A percentile compares a stretch with the other conserved stretches of the same genome.
Conservation (phyloP, 2,329 filamentous ascomycete species). For the Aspergillus calidoustus region DNA sequence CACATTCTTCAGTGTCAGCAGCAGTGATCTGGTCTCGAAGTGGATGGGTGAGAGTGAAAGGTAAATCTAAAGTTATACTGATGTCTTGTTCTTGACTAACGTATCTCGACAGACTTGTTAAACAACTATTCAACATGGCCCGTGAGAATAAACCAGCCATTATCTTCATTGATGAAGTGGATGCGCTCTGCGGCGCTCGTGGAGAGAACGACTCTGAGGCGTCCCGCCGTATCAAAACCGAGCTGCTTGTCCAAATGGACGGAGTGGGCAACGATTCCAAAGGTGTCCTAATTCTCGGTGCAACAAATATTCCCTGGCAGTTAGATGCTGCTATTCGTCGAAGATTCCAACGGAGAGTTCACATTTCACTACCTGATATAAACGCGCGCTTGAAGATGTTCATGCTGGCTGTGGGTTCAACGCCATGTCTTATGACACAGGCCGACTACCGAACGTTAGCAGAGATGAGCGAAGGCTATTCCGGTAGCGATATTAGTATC, state of each 20-base stretch:
- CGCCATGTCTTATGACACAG: constrained; percentile 79
- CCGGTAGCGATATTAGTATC: constrained; percentile 93
- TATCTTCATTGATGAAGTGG: constrained; percentile 98
- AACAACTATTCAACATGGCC: constrained; percentile 96
- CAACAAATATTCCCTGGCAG: constrained; percentile 99
- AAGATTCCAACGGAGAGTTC: constrained; percentile 93
- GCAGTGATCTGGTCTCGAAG: constrained; percentile 95
- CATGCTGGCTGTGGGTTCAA: constrained; percentile 89
- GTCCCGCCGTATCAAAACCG: constrained; percentile 95
- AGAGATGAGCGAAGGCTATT: constrained; percentile 87
- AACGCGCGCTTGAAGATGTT: constrained; percentile 93
- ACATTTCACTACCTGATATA: constrained; percentile 88
- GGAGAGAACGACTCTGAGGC: constrained; percentile 97
- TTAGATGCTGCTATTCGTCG: constrained; percentile 93
- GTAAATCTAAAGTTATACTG: constrained; percentile 53
- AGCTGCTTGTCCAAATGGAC: constrained; percentile 98
- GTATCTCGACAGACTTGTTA: constrained; percentile 71
- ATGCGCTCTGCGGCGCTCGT: constrained; percentile 91
- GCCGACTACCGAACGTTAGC: constrained; percentile 81
- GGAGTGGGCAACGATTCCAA: constrained; percentile 95
- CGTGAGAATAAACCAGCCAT: constrained; percentile 97
- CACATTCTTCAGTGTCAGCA: constrained; percentile 98
- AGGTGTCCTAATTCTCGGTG: constrained; percentile 90
- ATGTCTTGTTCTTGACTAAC: neutral
- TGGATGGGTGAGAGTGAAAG: constrained; percentile 99